Percentiles rank a stretch among this genome's conserved stretches.
Conservation (phyloP, 257 asterid species). For the Mitragyna speciosa region DNA sequence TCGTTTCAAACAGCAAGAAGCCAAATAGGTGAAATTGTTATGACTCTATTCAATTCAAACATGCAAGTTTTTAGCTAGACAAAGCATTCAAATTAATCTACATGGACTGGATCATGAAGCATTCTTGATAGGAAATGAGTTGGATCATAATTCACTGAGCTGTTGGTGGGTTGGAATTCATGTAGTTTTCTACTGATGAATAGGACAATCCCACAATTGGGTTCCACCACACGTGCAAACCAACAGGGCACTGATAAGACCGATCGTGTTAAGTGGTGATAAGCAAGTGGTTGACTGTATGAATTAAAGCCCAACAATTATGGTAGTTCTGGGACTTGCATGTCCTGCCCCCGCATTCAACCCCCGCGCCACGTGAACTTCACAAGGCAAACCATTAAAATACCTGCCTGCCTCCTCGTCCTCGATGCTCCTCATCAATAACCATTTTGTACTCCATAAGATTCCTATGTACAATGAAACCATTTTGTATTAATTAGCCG, state of each 20-base stretch:
- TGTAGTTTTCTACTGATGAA: neutral
- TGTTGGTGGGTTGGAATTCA: slow-evolving; percentile 21
- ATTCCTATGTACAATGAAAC: neutral
- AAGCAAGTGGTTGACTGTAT: slow-evolving; percentile 11
- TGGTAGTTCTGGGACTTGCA: slow-evolving; percentile 15
- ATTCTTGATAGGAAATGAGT: neutral
- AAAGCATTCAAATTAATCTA: neutral
- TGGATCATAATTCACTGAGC: slow-evolving; percentile 11
- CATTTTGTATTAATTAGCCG: neutral
- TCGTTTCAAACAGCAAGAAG: neutral
- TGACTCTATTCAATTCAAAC: neutral
- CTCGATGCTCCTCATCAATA: neutral
- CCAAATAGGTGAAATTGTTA: neutral
- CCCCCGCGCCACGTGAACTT: slow-evolving; percentile 43
- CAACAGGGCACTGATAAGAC: slow-evolving; percentile 13
- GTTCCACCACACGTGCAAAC: slow-evolving; percentile 50
- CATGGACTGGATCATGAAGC: neutral
- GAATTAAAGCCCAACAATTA: slow-evolving; percentile 10
- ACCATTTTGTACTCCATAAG: neutral
- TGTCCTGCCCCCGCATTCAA: slow-evolving; percentile 34
- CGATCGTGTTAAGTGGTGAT: neutral
- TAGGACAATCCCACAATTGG: slow-evolving; percentile 10
- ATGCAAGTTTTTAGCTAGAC: neutral
- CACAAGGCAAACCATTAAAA: slow-evolving; percentile 22
- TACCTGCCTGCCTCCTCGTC: neutral